phyloP scores from a whole-genome alignment of 441 rosid genomes.

The Gossypium davidsonii region DNA sequence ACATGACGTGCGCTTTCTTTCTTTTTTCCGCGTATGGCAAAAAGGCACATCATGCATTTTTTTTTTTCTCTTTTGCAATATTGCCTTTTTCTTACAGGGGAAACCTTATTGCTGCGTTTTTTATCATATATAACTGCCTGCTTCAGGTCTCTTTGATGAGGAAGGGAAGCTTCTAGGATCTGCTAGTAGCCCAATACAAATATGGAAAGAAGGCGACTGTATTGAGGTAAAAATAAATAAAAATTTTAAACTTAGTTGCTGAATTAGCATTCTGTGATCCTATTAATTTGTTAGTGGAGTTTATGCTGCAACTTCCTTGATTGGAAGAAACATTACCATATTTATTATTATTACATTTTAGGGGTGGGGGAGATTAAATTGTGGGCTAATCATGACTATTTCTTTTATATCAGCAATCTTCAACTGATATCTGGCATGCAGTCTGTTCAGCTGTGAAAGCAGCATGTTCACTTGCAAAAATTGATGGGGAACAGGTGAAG shows the following conservation, averaged over 20 bases:
- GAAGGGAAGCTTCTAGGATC: conserved; percentile 64
- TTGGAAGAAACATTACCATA: not conserved
- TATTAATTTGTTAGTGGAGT: not conserved
- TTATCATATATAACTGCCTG: conserved; percentile 2
- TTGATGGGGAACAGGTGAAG: conserved; percentile 56
- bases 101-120: not conserved
- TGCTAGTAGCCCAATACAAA: conserved; percentile 77
- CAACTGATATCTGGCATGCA: conserved; percentile 95
- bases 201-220: conserved; percentile 83
- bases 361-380: not conserved
- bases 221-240: conserved; percentile 50
- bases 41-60: not conserved
- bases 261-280: not conserved
- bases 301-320: not conserved
- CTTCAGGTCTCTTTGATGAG: conserved; percentile 71
- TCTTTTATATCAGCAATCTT: conserved; percentile 69
- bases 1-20: not conserved
- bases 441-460: conserved; percentile 74
- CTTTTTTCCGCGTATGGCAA: not conserved
- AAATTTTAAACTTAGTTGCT: not conserved
- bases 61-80: not conserved
- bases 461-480: conserved; percentile 64
- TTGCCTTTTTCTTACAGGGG: not conserved
- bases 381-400: not conserved
- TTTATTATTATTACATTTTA: not conserved